A percentile compares a stretch with the other conserved stretches of the same genome.
These are phyloP conservation scores for Hypomyces perniciosus DNA, from an alignment of 2,329 filamentous ascomycete species.

Conservation along the genomic window DNA sequence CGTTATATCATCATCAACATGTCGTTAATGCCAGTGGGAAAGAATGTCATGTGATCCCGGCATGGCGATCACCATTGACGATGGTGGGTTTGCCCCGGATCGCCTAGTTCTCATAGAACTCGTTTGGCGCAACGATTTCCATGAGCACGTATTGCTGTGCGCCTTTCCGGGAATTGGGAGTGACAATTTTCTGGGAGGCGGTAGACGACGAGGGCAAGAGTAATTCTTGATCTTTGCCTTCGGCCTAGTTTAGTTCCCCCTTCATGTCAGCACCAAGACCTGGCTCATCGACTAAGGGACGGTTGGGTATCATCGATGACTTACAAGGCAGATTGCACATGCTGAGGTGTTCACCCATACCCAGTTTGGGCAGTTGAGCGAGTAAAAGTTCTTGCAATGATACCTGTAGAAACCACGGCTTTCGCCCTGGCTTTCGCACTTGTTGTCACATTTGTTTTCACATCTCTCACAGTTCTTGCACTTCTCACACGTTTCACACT, in stretches of 20 bases:
- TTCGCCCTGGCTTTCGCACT: conserved; percentile 23
- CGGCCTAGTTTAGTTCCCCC: conserved; percentile 32
- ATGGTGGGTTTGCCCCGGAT: conserved; percentile 29
- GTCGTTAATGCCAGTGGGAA: conserved; percentile 11
- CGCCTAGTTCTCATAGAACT: conserved; percentile 33
- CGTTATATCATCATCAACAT: neutral
- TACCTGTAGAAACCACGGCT: conserved; percentile 46
- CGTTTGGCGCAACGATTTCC: conserved; percentile 36
- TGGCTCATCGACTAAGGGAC: neutral
- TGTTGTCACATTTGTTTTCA: too few species aligned
- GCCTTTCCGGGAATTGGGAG: conserved; percentile 41
- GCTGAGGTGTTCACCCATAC: conserved; percentile 47
- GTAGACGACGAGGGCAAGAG: conserved; percentile 21
- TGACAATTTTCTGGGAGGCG: conserved; percentile 36
- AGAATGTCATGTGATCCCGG: conserved; percentile 20
- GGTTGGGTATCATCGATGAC: conserved; percentile 16
- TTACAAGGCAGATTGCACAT: conserved; percentile 45
- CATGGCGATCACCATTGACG: conserved; percentile 24
- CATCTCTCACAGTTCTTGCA: too few species aligned
- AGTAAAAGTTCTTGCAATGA: conserved; percentile 49
- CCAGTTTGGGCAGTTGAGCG: conserved; percentile 48
- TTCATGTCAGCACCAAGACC: neutral
- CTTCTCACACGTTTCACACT: too few species aligned
- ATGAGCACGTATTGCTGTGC: conserved; percentile 42
- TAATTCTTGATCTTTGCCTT: conserved; percentile 41